Evolutionary conservation across 495 filamentous ascomycete species (phyloP), one percentile per base, ranked within the genome.

Genomic region (Pseudoneurospora amorphoporcata): DNA sequence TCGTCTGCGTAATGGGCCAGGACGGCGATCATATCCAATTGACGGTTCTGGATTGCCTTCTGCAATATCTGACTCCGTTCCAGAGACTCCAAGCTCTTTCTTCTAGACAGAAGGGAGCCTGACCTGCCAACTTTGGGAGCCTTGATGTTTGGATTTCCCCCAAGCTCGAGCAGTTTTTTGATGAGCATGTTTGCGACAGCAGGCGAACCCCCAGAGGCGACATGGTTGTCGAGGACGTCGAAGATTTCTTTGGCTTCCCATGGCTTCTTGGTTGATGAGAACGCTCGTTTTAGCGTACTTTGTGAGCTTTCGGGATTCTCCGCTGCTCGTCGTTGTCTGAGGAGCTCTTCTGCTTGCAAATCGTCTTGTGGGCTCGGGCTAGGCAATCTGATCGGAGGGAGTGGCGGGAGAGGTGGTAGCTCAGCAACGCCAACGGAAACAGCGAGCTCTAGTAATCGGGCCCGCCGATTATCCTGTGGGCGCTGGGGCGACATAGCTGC

Each of bases 161-260:
- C 84, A 39, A 75, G 81, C 10, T 75, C 70, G 35, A 77, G 73
- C 58, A 86, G 75, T 78, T 82, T 86, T 4, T 73, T 75, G 53
- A 86, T 84, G 23, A 86, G 77, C 23, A 79, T 83, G 72, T 86
- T 83, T 69, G 84, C 84, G 41, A 86, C 83, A 2, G 80, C 83
- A 8, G 84, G 82, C 0, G 82, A 79, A 4, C 84, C 84, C 35
- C 72, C 74, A 68, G 82, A 82, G 39, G 75, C 70, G 19, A 86
- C 80, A 45, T 84, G 83, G 47, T 77, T 77, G 32, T 81, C 72
- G 43, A 86, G 81, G 37, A 79, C 81, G 40, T 82, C 81, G 74
- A 84, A 83, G 19, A 86, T 80, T 70, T 86, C 84, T 47, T 79
- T 80, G 39, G 82, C 76, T 6, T 86, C 84, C 84, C 83, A 85